These are phyloP conservation scores for Crassisporium funariophilum DNA, from an alignment of 768 basidiomycete genomes.

Conservation along the genomic window DNA sequence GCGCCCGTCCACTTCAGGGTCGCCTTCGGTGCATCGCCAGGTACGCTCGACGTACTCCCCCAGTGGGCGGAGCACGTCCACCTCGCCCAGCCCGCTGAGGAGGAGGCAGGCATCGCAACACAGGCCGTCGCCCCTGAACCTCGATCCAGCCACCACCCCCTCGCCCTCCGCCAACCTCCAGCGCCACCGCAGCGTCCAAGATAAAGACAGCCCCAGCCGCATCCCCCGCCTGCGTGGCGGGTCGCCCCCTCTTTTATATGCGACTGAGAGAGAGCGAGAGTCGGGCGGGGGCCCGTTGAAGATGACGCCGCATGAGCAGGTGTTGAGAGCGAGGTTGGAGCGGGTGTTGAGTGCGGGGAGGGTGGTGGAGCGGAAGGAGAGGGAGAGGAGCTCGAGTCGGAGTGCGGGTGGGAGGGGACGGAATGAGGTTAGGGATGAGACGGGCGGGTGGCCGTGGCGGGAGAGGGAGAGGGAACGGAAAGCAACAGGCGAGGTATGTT, in stretches of 20 bases:
- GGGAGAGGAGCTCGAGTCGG: constrained; percentile 13
- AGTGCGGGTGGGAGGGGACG: constrained; percentile 9
- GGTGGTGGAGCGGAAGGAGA: constrained; percentile 12
- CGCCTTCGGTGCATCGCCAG: no score
- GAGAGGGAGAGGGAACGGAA: constrained; percentile 9
- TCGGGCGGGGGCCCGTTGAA: constrained; percentile 15
- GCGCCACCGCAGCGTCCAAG: no score
- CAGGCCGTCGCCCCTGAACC: constrained; percentile 3
- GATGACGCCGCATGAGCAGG: constrained; percentile 55
- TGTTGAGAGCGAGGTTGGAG: constrained; percentile 54
- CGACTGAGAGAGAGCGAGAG: no score
- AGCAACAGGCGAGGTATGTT: no score
- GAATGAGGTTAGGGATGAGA: constrained; percentile 32
- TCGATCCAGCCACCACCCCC: neutral
- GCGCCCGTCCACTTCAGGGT: neutral
- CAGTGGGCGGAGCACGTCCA: no score
- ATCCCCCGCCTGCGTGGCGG: neutral
- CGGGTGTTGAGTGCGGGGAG: constrained; percentile 39
- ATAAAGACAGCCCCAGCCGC: neutral
- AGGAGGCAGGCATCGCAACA: neutral
- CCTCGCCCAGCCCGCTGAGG: no score
- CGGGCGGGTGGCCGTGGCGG: constrained; percentile 28
- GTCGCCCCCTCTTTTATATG: neutral
- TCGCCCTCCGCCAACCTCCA: no score
- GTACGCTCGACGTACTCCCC: no score